A percentile compares a stretch with the other conserved stretches of the same genome.
These are phyloP conservation scores for Diaporthe sp. DNA, from an alignment of 2,329 filamentous ascomycete species.

Conservation along the genomic window DNA sequence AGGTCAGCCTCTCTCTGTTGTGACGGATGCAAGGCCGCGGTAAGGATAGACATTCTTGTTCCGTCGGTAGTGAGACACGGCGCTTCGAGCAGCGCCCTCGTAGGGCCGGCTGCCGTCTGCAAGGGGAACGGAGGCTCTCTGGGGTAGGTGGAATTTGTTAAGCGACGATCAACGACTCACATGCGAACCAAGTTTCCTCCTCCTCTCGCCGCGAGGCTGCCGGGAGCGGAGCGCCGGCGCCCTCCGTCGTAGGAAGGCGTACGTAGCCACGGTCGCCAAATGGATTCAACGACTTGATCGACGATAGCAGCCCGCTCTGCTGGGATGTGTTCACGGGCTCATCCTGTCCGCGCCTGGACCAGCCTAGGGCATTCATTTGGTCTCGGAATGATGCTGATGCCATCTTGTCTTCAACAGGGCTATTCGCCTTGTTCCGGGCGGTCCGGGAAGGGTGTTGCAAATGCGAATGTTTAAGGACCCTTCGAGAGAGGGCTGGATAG, in stretches of 20 bases:
- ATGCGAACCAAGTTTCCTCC: conserved; percentile 93
- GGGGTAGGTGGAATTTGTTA: conserved; percentile 45
- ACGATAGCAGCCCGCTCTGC: conserved; percentile 81
- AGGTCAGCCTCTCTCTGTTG: conserved; percentile 47
- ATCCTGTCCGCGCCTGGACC: conserved; percentile 87
- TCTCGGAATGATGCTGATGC: conserved; percentile 91
- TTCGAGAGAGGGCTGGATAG: not conserved
- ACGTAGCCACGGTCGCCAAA: conserved; percentile 91
- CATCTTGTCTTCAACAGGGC: conserved; percentile 64
- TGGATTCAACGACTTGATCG: conserved; percentile 87
- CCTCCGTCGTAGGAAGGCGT: conserved; percentile 87
- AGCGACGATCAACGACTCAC: conserved; percentile 72
- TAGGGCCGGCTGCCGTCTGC: conserved; percentile 52
- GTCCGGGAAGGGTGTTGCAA: conserved; percentile 16
- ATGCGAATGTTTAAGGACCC: not conserved
- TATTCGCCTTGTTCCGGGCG: conserved; percentile 16
- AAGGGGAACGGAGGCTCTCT: conserved; percentile 53
- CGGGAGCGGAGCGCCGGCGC: conserved; percentile 86
- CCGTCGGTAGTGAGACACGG: conserved; percentile 56
- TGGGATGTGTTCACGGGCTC: conserved; percentile 80
- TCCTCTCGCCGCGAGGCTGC: conserved; percentile 89
- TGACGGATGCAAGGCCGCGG: conserved; percentile 16
- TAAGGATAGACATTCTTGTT: conserved; percentile 47
- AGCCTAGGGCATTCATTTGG: conserved; percentile 94
- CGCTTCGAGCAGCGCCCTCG: conserved; percentile 57